These are phyloP conservation scores for Umbelopsis sp. DNA, from an alignment of 371 early-diverging fungal genomes.

Conservation along the genomic window DNA sequence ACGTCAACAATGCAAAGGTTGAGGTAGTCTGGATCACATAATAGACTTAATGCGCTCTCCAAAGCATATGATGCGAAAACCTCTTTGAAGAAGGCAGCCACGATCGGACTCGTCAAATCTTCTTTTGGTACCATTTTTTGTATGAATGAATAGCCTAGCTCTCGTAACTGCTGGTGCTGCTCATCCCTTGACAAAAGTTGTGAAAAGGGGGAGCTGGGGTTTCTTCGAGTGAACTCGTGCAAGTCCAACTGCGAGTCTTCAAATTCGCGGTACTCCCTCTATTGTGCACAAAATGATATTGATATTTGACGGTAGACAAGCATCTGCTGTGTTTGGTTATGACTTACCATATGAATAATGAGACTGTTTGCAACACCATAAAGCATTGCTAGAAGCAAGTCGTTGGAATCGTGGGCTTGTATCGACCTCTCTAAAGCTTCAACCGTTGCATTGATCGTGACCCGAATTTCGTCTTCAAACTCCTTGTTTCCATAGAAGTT, in stretches of 20 bases:
- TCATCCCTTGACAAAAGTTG: conserved; percentile 44
- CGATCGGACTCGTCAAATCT: conserved; percentile 36
- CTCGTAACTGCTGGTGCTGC: conserved; percentile 44
- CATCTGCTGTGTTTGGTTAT: not conserved
- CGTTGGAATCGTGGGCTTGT: conserved; percentile 51
- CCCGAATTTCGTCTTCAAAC: conserved; percentile 34
- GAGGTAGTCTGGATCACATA: conserved; percentile 52
- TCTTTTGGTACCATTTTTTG: conserved; percentile 35
- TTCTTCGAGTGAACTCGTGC: conserved; percentile 36
- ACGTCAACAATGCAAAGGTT: conserved; percentile 45
- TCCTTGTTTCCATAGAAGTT: conserved; percentile 33
- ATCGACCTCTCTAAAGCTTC: conserved; percentile 43
- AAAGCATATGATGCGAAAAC: conserved; percentile 43
- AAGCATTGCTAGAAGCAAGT: conserved; percentile 50
- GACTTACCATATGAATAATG: conserved; percentile 57
- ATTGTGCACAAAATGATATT: not conserved
- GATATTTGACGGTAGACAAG: not conserved
- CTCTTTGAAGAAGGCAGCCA: conserved; percentile 41
- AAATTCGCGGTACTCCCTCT: conserved; percentile 52
- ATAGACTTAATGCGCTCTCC: conserved; percentile 35
- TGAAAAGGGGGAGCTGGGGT: conserved; percentile 56
- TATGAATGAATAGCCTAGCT: conserved; percentile 37
- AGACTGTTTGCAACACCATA: conserved; percentile 54
- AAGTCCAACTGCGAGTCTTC: conserved; percentile 42
- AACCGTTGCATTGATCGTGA: conserved; percentile 36